Base-by-base conservation (phyloP, 176 grass and related monocot genomes). In the Canna indica region DNA sequence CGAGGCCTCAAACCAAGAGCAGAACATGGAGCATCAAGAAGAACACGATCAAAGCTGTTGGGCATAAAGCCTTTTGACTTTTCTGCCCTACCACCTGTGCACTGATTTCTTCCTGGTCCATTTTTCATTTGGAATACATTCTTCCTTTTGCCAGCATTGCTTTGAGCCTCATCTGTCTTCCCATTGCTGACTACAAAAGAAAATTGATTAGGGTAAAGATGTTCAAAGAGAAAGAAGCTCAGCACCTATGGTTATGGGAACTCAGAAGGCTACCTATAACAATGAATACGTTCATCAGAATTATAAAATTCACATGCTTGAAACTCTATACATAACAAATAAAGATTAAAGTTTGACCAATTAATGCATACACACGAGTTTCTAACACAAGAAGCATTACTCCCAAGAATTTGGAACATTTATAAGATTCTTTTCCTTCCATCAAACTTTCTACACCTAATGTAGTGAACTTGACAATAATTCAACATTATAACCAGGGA, bases 11-110 rank as follows among this genome's bases (percentile, higher is more conserved):
- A 90, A n/a, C 93, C 93, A 69, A 97, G 88, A 22, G 93, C 93
- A 86, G 93, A 97, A 83, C 93, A 97, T 57, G 93, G 93, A 71
- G 86, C 88, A 48, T 97, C 93, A 67, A 97, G 93, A 74, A 97
- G 87, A 84, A 97, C 93, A 77, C 88, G 85, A 74, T 92, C 93
- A 90, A 97, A 97, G 71, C 86, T 97, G 71, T 91, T 81, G 29
- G 93, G 93, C 47, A 53, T 35, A 71, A 97, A 97, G 52, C 88
- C 93, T 57, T 90, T 89, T 57, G 93, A 97, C 44, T 83, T 74
- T 83, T 83, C 82, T 78, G 86, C 93, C 81, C 88, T 87, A 68
- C 71, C 81, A 67, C 93, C 93, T 26, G 81, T 83, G 71, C 65
- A 79, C 73, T 97, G 88, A 87, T 79, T 87, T 87, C 86, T 97